Conservation (phyloP, 2,329 filamentous ascomycete species). For the Cadophora luteo-olivacea region DNA sequence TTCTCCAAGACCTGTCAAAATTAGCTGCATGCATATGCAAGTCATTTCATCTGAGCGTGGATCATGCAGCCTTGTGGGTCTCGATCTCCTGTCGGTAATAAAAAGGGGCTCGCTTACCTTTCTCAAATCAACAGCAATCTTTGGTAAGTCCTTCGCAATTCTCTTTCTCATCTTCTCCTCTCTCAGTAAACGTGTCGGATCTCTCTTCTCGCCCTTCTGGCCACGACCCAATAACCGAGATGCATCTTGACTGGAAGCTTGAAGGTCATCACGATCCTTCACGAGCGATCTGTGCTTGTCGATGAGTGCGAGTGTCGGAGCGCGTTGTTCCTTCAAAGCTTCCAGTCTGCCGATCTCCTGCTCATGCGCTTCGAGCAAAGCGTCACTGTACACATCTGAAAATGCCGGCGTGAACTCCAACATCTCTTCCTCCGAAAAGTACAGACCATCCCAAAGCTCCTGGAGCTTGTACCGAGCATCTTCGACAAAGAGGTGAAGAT, state of each 20-base stretch:
- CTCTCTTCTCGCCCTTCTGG: slow-evolving; percentile 90
- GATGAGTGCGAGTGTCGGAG: slow-evolving; percentile 80
- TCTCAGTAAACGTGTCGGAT: slow-evolving; percentile 89
- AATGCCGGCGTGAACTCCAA: slow-evolving; percentile 97
- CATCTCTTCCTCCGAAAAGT: slow-evolving; percentile 98
- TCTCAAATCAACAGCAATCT: slow-evolving; percentile 82
- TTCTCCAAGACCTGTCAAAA: slow-evolving; percentile 64
- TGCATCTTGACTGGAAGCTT: slow-evolving; percentile 92
- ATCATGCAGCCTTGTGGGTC: slow-evolving; percentile 16
- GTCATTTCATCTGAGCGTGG: slow-evolving; percentile 11
- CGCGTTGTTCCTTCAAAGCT: slow-evolving; percentile 82
- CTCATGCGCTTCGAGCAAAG: slow-evolving; percentile 92
- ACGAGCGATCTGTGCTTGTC: slow-evolving; percentile 85
- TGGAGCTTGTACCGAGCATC: slow-evolving; percentile 90
- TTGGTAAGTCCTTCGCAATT: slow-evolving; percentile 94
- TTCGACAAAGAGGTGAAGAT: slow-evolving; percentile 94
- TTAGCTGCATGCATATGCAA: slow-evolving; percentile 19
- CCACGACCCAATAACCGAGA: slow-evolving; percentile 91
- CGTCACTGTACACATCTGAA: slow-evolving; percentile 96
- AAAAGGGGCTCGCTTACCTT: slow-evolving; percentile 52
- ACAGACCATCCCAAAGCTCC: slow-evolving; percentile 92
- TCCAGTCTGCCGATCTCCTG: slow-evolving; percentile 86
- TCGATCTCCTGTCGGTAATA: background rate
- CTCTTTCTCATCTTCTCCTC: slow-evolving; percentile 99
- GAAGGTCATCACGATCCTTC: slow-evolving; percentile 84